Percentiles rank a stretch among this genome's conserved stretches.
Conservation (phyloP, 176 grass and related monocot species). For the Carex myosuroides region DNA sequence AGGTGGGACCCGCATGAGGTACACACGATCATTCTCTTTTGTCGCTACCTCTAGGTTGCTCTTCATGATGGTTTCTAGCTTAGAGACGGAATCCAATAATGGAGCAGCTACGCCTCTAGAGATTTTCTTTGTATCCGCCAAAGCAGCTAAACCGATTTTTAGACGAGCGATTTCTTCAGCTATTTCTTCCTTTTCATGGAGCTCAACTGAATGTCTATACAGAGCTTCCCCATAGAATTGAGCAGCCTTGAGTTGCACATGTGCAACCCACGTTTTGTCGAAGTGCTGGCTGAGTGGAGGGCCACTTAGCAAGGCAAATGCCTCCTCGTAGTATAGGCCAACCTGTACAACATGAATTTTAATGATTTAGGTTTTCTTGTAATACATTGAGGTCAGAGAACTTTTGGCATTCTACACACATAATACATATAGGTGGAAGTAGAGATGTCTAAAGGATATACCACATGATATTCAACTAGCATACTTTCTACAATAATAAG, state of each 20-base stretch:
- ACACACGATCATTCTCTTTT: conserved; percentile 96
- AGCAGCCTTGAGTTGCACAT: conserved; percentile 92
- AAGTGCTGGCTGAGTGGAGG: conserved; percentile 83
- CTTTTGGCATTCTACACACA: background rate
- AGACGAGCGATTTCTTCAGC: conserved; percentile 87
- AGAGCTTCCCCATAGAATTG: conserved; percentile 96
- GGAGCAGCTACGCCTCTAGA: conserved; percentile 71
- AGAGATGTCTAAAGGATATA: background rate
- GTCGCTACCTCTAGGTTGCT: conserved; percentile 75
- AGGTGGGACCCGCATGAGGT: conserved; percentile 90
- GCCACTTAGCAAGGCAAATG: conserved; percentile 59
- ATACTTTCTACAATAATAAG: background rate
- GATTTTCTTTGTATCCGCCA: conserved; percentile 86
- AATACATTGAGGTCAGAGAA: background rate
- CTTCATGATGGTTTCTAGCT: conserved; percentile 78
- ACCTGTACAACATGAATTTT: conserved; percentile 42
- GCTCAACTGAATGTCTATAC: conserved; percentile 80
- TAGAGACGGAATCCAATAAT: conserved; percentile 71
- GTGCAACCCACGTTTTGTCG: conserved; percentile 86
- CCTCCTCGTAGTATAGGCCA: conserved; percentile 91
- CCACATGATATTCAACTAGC: background rate
- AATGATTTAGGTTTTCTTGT: background rate
- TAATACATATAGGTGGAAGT: conserved; percentile 1
- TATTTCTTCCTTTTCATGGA: conserved; percentile 94
- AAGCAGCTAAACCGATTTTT: conserved; percentile 72